These are phyloP conservation scores for Trametes sanguinea DNA, from an alignment of 768 basidiomycete genomes.

Conservation along the genomic window DNA sequence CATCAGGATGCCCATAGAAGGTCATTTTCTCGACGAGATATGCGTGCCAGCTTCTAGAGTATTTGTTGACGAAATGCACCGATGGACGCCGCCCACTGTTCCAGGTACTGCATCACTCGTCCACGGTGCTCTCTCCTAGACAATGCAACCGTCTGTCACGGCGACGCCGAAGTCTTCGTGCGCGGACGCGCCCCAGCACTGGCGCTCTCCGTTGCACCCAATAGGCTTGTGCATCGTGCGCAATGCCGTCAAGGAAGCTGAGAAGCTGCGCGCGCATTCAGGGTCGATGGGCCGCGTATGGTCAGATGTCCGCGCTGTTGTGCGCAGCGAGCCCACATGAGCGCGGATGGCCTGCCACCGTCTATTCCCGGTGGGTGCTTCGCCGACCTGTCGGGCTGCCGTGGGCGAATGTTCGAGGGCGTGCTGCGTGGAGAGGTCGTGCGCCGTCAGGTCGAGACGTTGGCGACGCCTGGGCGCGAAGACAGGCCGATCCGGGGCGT, in stretches of 20 bases:
- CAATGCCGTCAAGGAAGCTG: slow-evolving; percentile 2
- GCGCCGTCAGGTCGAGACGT: too few relatives aligned
- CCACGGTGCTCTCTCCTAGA: too few relatives aligned
- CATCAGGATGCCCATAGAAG: too few relatives aligned
- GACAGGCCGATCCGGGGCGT: background rate
- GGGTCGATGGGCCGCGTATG: slow-evolving; percentile 18
- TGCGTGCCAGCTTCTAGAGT: too few relatives aligned
- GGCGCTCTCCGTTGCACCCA: background rate
- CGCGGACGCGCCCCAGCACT: background rate
- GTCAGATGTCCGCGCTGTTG: slow-evolving; percentile 6
- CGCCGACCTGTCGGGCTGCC: background rate
- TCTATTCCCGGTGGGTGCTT: background rate
- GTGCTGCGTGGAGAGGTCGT: background rate
- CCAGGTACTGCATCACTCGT: too few relatives aligned
- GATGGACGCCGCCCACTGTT: too few relatives aligned
- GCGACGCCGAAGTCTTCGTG: background rate
- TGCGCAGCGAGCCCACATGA: background rate
- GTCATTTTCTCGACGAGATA: too few relatives aligned
- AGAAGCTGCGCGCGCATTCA: slow-evolving; percentile 11
- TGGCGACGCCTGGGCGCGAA: background rate
- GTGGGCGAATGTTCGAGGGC: background rate
- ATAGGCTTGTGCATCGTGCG: background rate
- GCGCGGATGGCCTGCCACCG: background rate
- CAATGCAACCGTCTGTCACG: too few relatives aligned
- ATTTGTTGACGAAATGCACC: too few relatives aligned